Conservation (phyloP, 2,329 filamentous ascomycete species). For the Fusarium algeriense region DNA sequence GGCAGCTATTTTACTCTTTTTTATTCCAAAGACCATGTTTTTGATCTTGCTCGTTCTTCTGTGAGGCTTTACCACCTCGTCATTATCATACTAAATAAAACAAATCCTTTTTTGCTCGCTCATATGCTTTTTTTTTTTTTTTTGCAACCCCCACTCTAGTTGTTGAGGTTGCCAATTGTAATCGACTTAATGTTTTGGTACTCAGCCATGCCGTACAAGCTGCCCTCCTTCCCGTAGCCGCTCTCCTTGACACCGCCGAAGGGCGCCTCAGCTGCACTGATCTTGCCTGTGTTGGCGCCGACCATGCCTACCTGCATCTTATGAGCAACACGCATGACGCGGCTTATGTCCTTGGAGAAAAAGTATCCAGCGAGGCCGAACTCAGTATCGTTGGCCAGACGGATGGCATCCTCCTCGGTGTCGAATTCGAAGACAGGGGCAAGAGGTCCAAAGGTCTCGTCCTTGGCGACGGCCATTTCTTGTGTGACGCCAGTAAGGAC, state of each 20-base stretch:
- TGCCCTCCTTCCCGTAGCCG: conserved; percentile 54
- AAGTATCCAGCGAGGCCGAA: conserved; percentile 55
- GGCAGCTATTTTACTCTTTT: conserved; percentile 20
- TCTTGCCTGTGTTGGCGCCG: conserved; percentile 60
- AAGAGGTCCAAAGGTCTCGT: conserved; percentile 52
- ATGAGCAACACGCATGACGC: conserved; percentile 61
- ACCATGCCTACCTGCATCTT: conserved; percentile 76
- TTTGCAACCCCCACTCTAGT: conserved; percentile 14
- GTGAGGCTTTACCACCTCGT: conserved; percentile 34
- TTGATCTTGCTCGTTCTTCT: conserved; percentile 19
- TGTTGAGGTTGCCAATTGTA: conserved; percentile 47
- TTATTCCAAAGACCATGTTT: conserved; percentile 5
- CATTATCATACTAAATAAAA: conserved; percentile 46
- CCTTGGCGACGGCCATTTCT: conserved; percentile 48
- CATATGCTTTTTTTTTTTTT: neutral
- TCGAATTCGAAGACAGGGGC: conserved; percentile 50
- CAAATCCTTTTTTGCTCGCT: conserved; percentile 26
- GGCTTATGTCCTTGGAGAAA: conserved; percentile 51
- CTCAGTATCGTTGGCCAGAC: conserved; percentile 55
- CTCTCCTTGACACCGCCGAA: conserved; percentile 55
- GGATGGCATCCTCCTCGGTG: conserved; percentile 55
- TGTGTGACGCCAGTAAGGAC: conserved; percentile 69
- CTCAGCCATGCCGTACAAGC: conserved; percentile 61
- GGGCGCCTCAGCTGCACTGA: conserved; percentile 52
- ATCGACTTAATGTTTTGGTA: conserved; percentile 63